phyloP scores from a whole-genome alignment of 805 yeast genomes.

The Starmerella tilneyi region DNA sequence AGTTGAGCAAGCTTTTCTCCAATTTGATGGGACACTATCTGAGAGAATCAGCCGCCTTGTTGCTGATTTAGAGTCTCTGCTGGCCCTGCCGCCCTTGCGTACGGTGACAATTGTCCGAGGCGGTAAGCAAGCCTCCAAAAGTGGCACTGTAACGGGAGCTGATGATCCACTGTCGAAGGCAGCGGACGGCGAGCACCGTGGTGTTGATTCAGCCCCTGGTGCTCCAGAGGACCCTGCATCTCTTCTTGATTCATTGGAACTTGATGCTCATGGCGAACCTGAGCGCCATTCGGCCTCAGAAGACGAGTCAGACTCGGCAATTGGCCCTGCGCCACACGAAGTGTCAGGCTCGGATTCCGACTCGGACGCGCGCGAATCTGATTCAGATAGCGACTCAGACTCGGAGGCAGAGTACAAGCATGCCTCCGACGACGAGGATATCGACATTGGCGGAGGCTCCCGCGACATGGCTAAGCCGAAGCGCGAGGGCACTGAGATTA shows the following conservation, averaged over 20 bases:
- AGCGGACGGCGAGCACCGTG: neutral
- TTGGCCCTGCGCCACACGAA: neutral
- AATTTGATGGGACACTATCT: slow-evolving; percentile 35
- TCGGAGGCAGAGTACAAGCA: slow-evolving; percentile 15
- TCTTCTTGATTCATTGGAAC: neutral
- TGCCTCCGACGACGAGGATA: slow-evolving; percentile 28
- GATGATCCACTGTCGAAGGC: too few relatives aligned
- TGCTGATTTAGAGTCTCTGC: slow-evolving; percentile 46
- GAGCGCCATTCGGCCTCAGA: neutral
- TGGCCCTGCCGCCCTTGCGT: slow-evolving; percentile 48
- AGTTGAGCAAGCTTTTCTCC: slow-evolving; percentile 52
- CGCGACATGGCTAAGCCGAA: slow-evolving; percentile 13
- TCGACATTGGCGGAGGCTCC: slow-evolving; percentile 11
- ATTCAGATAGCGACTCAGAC: slow-evolving; percentile 1
- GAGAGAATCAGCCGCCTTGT: slow-evolving; percentile 49
- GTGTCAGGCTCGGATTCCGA: slow-evolving; percentile 6
- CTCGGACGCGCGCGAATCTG: slow-evolving; percentile 10
- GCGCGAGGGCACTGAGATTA: slow-evolving; percentile 31
- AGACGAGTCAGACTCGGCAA: neutral
- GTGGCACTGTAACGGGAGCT: too few relatives aligned
- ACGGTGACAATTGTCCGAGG: slow-evolving; percentile 47
- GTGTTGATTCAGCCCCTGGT: too few relatives aligned
- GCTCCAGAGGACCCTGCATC: neutral
- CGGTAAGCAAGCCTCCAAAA: slow-evolving; percentile 1
- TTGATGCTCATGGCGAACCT: too few relatives aligned